Evolutionary conservation across 225 moss, liverwort and hornwort species (phyloP), one percentile per base, ranked within the genome.

Genomic region (Sphagnum contortum): DNA sequence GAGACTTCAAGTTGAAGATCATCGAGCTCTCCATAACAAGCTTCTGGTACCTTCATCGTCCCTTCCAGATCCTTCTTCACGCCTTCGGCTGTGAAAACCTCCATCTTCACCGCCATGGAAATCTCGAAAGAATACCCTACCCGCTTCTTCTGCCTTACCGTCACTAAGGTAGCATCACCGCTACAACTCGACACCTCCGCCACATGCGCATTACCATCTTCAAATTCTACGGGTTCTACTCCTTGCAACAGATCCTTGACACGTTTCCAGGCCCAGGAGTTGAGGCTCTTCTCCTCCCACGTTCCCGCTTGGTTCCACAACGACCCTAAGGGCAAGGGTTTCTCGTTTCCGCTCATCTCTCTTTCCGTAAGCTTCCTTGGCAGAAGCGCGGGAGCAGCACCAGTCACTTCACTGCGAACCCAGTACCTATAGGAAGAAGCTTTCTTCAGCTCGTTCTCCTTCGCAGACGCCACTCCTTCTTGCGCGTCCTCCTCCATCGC

Each of bases 111-210:
- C 79, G 81, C 84, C 81, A 94, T 81, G 74, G 82, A 85, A 67
- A 94, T 90, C 66, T 90, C 93, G 64, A 94, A 87, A 8, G 79
- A 68, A 56, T 94, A 94, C 5, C 90, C 90, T 0, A 88, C 87
- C 46, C 93, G 93, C 86, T 94, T 94, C 77, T 90, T 88, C 81
- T 88, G 88, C 68, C 93, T 81, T 75, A 90, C 93, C 4, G 90
- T 90, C 6, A 94, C 82, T 62, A 90, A 79, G 58, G 93, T 88
- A 70, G 90, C 93, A 48, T 94, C 93, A 63, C 93, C 93, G 46
- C 86, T 90, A 51, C 93, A 94, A 73, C 84, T 94, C 54, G 84
- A 80, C 6, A 94, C 75, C 70, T 94, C 90, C 60, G 73, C 56
- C 14, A 90, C 77, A 48, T 71, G 65, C 45, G 87, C 93, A 46